phyloP scores from a whole-genome alignment of 306 rosid genomes.

The Luffa aegyptiaca region DNA sequence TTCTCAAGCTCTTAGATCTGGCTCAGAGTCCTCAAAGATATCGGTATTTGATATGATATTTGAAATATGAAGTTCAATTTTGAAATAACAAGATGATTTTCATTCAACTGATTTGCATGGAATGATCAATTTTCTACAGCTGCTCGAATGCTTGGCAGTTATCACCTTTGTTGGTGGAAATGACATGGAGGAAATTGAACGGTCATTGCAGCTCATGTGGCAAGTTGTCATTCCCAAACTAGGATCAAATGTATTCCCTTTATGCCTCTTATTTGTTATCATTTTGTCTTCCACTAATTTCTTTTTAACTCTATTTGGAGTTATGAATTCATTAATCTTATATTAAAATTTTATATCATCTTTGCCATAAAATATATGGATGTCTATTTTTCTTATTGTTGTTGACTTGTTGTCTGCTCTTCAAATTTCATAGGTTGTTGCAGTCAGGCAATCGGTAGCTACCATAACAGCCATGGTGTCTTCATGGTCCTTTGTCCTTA shows the following conservation, averaged over 20 bases:
- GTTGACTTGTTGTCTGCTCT: neutral
- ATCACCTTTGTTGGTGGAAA: conserved; percentile 74
- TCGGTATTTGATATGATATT: conserved; percentile 32
- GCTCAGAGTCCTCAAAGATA: conserved; percentile 36
- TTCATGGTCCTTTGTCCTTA: conserved; percentile 91
- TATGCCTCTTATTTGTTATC: conserved; percentile 1
- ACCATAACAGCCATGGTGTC: conserved; percentile 58
- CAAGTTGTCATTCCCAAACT: conserved; percentile 79
- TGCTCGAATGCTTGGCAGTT: conserved; percentile 82
- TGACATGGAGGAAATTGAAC: conserved; percentile 74
- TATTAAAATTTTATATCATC: neutral
- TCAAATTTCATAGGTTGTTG: conserved; percentile 44
- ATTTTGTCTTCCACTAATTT: neutral
- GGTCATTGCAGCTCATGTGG: conserved; percentile 87
- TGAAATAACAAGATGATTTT: neutral
- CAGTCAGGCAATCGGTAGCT: conserved; percentile 55
- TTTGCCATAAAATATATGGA: neutral
- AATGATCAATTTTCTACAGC: conserved; percentile 35
- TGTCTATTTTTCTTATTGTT: neutral
- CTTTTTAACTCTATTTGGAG: neutral
- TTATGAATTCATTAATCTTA: neutral
- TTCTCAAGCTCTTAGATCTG: conserved; percentile 53
- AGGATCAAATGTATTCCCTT: conserved; percentile 49
- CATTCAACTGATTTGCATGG: neutral
- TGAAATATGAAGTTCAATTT: neutral